Evolutionary conservation across 2,329 filamentous ascomycete genomes (phyloP), one percentile per base, ranked within the genome.

Genomic region (Diaporthe ampelina): DNA sequence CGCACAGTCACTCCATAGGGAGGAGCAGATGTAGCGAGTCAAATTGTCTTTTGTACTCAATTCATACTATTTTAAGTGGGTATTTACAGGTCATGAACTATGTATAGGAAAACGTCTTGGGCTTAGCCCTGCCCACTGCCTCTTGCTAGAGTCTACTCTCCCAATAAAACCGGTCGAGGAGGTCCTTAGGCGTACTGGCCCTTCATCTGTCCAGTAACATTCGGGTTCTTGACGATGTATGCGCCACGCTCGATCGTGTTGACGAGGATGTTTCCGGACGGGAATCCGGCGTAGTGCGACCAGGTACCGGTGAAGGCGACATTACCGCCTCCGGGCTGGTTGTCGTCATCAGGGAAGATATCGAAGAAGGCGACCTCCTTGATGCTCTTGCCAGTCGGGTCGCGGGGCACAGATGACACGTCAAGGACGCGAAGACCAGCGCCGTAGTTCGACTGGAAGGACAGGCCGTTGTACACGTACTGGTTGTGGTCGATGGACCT

Each of bases 221-320:
- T 54, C 1, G 63, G 63, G 48, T 68, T 68, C 78, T 82, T 83
- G 56, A 84, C 81, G 5, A 83, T 80, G 76, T 81, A 85, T 0
- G 79, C 79, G 4, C 84, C 84, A 11, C 84, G 79, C 74, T 88
- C 86, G 76, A 88, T 87, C 5, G 85, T 87, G 78, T 88, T 88
- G 68, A 88, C 80, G 21, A 87, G 81, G 59, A 87, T 79, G 52
- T 76, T 78, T 2, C 79, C 79, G 5, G 78, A 80, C 5, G 76
- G 76, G 78, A 87, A 87, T 72, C 82, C 83, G 4, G 84, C 84
- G 73, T 86, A 88, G 74, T 83, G 81, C 29, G 81, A 83, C 86
- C 86, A 88, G 6, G 83, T 84, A 7, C 82, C 85, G 2, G 79
- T 80, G 72, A 85, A 85, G 7, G 79, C 79, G 29, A 86, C 80